A percentile compares a stretch with the other conserved stretches of the same genome.
Conservation (phyloP, 2,329 filamentous ascomycete species). For the Fusarium mundagurra region DNA sequence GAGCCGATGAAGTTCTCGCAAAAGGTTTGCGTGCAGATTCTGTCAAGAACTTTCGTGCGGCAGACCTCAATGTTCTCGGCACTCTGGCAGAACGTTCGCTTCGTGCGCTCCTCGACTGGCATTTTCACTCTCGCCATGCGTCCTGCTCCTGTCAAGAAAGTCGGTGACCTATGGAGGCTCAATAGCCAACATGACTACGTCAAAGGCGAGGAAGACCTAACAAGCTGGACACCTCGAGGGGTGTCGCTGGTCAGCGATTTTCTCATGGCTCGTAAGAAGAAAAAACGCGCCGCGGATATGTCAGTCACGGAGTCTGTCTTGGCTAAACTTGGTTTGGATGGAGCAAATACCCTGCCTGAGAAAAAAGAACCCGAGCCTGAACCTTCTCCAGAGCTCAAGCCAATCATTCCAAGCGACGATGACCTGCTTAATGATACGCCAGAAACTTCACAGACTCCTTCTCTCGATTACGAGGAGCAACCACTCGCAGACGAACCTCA, state of each 20-base stretch:
- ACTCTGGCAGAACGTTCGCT: conserved; percentile 84
- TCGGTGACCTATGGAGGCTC: conserved; percentile 95
- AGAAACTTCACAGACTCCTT: conserved; percentile 58
- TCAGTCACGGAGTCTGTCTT: conserved; percentile 77
- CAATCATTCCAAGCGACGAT: conserved; percentile 62
- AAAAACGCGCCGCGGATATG: conserved; percentile 79
- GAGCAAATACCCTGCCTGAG: conserved; percentile 48
- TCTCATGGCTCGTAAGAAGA: conserved; percentile 77
- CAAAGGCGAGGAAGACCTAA: conserved; percentile 90
- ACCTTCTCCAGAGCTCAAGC: conserved; percentile 48
- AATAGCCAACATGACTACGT: conserved; percentile 95
- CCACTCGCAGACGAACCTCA: not conserved
- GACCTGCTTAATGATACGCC: conserved; percentile 68
- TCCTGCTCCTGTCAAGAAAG: conserved; percentile 88
- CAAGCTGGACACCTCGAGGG: conserved; percentile 86
- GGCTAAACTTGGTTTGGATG: conserved; percentile 64
- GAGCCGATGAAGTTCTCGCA: conserved; percentile 88
- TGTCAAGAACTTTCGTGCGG: conserved; percentile 84
- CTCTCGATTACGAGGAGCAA: conserved; percentile 45
- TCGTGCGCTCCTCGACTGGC: conserved; percentile 86
- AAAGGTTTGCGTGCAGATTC: conserved; percentile 82
- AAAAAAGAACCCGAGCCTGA: conserved; percentile 52
- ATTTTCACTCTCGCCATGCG: conserved; percentile 89
- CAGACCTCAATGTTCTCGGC: conserved; percentile 88
- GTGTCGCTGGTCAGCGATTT: conserved; percentile 93